Evolutionary conservation across 1,284 basidiomycete species (phyloP).

Genomic region (Xerocomus minutiporus): DNA sequence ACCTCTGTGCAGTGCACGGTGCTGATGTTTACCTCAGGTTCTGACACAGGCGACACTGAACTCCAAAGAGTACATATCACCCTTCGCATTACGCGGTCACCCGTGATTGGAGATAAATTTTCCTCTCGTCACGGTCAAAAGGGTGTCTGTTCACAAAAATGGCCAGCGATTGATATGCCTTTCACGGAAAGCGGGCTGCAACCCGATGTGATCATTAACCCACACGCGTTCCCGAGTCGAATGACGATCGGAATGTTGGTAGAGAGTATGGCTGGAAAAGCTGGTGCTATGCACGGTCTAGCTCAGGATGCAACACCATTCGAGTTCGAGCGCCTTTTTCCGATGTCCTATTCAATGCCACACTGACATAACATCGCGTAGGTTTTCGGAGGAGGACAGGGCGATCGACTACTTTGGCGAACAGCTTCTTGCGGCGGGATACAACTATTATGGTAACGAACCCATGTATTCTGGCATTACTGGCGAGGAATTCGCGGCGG

Average conservation of each 20-base stretch:
- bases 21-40: conserved; percentile 45
- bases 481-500: conserved; percentile 95
- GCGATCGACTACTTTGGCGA: conserved; percentile 97
- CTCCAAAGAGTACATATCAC: conserved; percentile 94
- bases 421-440: conserved; percentile 90
- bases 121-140: conserved; percentile 99
- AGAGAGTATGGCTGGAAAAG: conserved; percentile 98
- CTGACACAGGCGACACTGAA: conserved; percentile 83
- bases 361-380: conserved; percentile 32
- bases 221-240: conserved; percentile 97
- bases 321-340: conserved; percentile 53
- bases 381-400: conserved; percentile 93
- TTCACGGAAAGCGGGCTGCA: conserved; percentile 99
- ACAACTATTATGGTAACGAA: conserved; percentile 99
- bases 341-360: conserved; percentile 1
- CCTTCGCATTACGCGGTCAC: conserved; percentile 88
- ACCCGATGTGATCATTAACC: conserved; percentile 99
- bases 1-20: not conserved
- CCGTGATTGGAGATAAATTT: conserved; percentile 99
- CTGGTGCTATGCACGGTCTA: conserved; percentile 96
- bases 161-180: conserved; percentile 98
- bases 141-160: conserved; percentile 99
- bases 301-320: conserved; percentile 99
- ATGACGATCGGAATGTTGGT: conserved; percentile 99
- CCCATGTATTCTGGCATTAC: conserved; percentile 99